These are phyloP conservation scores for Seminavis robusta DNA, from an alignment of 108 stramenopile species.

Conservation along the genomic window DNA sequence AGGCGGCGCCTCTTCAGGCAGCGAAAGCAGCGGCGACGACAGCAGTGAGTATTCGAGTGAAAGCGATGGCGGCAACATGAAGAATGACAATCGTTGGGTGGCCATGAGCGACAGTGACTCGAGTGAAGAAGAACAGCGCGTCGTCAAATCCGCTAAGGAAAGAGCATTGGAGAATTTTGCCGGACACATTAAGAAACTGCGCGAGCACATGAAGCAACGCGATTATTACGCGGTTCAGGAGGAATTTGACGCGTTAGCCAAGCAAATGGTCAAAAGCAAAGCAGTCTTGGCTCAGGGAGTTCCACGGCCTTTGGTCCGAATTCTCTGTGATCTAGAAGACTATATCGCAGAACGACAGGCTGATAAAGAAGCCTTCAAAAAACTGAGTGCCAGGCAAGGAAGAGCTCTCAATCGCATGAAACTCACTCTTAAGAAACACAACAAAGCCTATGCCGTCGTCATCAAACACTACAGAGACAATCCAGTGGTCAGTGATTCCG, in stretches of 20 bases:
- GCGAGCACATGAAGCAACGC: constrained; percentile 79
- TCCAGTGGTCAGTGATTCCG: constrained; percentile 44
- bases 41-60: neutral
- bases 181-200: constrained; percentile 59
- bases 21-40: neutral
- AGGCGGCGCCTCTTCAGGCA: constrained; percentile 9
- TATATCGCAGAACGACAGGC: constrained; percentile 64
- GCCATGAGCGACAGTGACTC: constrained; percentile 44
- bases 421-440: constrained; percentile 89
- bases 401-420: constrained; percentile 95
- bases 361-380: constrained; percentile 93
- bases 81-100: constrained; percentile 57
- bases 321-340: constrained; percentile 90
- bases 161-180: constrained; percentile 87
- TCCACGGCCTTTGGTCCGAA: constrained; percentile 79
- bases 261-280: constrained; percentile 88
- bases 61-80: constrained; percentile 12
- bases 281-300: constrained; percentile 72
- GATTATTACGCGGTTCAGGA: constrained; percentile 76
- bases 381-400: constrained; percentile 87
- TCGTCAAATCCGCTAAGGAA: constrained; percentile 93
- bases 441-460: constrained; percentile 74
- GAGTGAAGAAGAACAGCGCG: constrained; percentile 92
- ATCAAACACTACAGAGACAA: constrained; percentile 83
- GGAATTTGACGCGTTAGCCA: constrained; percentile 86